Conservation (phyloP, 2,329 filamentous ascomycete species). For the Sarocladium oryzae region DNA sequence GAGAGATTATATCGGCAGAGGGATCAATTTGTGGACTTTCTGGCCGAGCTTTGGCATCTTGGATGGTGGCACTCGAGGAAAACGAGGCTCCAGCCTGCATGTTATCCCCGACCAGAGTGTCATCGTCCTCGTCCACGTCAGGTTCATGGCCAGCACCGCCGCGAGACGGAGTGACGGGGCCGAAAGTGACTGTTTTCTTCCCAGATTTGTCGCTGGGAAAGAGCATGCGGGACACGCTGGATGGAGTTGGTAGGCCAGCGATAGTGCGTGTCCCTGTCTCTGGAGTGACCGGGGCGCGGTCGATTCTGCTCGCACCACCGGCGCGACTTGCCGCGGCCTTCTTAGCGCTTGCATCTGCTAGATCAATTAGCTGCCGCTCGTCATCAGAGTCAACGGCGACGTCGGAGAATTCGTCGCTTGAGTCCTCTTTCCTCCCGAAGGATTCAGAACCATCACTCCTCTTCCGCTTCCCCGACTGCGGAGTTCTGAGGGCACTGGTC, state of each 20-base stretch:
- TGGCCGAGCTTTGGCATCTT: constrained; percentile 13
- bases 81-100: constrained; percentile 12
- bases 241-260: constrained; percentile 27
- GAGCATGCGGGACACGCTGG: constrained; percentile 26
- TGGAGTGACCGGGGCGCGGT: constrained; percentile 18
- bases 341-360: constrained; percentile 28
- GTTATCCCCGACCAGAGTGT: neutral
- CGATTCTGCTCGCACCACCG: constrained; percentile 1
- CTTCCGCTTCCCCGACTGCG: constrained; percentile 23
- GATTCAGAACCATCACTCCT: constrained; percentile 5
- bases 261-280: constrained; percentile 16
- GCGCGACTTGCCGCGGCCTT: constrained; percentile 12
- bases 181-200: constrained; percentile 26
- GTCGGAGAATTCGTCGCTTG: constrained; percentile 22
- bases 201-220: constrained; percentile 26
- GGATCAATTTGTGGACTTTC: constrained; percentile 14
- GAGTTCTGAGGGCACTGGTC: constrained; percentile 15
- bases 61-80: constrained; percentile 5
- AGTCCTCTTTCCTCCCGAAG: constrained; percentile 14
- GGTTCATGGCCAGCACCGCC: constrained; percentile 5
- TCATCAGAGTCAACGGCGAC: constrained; percentile 32
- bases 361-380: constrained; percentile 28
- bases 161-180: constrained; percentile 10
- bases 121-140: constrained; percentile 9
- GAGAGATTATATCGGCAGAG: constrained; percentile 35